phyloP scores from a whole-genome alignment of 208 protist species.

The Angomonas desouzai region DNA sequence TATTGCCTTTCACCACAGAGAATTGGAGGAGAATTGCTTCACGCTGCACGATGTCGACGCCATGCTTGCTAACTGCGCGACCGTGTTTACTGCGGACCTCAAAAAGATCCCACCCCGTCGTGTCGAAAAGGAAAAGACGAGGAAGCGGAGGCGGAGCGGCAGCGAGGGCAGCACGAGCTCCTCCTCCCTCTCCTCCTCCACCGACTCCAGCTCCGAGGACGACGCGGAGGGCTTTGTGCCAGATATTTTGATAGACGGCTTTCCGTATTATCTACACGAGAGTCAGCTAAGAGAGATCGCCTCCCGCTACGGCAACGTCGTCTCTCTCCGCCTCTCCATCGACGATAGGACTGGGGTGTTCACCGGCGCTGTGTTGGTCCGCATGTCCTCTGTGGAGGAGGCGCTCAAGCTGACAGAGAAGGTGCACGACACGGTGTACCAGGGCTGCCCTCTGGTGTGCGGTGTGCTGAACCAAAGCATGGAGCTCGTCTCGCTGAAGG shows the following conservation, averaged over 20 bases:
- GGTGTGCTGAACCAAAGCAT: conserved; percentile 68
- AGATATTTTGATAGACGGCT: conserved; percentile 71
- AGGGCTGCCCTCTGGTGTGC: conserved; percentile 40
- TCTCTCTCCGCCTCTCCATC: conserved; percentile 50
- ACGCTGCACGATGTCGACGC: conserved; percentile 49
- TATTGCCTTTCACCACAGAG: conserved; percentile 59
- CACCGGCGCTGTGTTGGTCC: conserved; percentile 67
- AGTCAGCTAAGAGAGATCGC: conserved; percentile 70
- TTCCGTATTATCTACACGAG: conserved; percentile 79
- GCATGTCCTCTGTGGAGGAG: conserved; percentile 67
- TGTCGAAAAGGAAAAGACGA: not conserved
- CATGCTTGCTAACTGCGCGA: conserved; percentile 27
- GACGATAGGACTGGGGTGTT: conserved; percentile 78
- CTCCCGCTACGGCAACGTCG: conserved; percentile 58
- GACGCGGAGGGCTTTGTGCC: conserved; percentile 54
- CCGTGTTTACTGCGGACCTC: conserved; percentile 18
- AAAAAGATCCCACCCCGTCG: not conserved
- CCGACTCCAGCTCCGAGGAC: conserved; percentile 9
- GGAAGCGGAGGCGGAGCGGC: conserved; percentile 10
- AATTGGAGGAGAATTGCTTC: conserved; percentile 35
- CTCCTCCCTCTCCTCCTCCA: conserved; percentile 13
- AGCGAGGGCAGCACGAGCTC: conserved; percentile 17
- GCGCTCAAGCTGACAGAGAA: conserved; percentile 51
- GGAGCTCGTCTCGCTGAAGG: conserved; percentile 60
- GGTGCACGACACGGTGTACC: conserved; percentile 45